Evolutionary conservation across 345 rosid genomes (phyloP), one percentile per base, ranked within the genome.

Genomic region (Fremontodendron californicum): DNA sequence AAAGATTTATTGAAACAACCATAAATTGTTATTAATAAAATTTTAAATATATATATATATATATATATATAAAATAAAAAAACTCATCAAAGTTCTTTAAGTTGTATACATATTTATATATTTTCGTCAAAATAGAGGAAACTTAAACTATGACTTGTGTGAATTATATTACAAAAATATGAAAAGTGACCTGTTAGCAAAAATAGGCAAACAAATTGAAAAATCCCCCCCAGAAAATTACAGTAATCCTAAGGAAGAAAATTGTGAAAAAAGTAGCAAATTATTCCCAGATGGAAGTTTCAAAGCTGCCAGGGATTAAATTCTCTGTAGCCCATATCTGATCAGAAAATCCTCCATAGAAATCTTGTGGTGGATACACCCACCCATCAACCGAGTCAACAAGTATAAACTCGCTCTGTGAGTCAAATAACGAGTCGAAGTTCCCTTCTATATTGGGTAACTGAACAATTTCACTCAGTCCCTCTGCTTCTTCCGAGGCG

Each of bases 301-400:
- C 63, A 11, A 58, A 58, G 63, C 27, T 27, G 8, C 16, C 63
- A 25, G 35, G 35, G 15, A 58, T 25, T 58, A 58, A 25, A 12
- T 27, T 58, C 63, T 58, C 63, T 4, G 18, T 3, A 27, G 6
- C 27, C 63, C 63, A 58, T 58, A 58, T 27, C 63, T 58, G 35
- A 58, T 58, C 63, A 27, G 2, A 58, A 58, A 58, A 58, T 29
- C 63, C 63, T 25, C 63, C 63, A 58, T 58, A 27, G 7, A 58
- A 58, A 58, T 58, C 63, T 25, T 27, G 63, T 27, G 63, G 78
- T 0, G 80, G 82, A 64, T 68, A 81, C 31, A 25, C 49, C 87
- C 82, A 76, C 37, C 74, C 77, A 46, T 81, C 80, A 39, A 73
- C 62, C 70, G 81, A 55, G 65, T 78, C 84, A 23, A 58, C 52